Evolutionary conservation across 305 asterid genomes (phyloP), one percentile per base, ranked within the genome.

Genomic region (Solanum aculeatissimum): DNA sequence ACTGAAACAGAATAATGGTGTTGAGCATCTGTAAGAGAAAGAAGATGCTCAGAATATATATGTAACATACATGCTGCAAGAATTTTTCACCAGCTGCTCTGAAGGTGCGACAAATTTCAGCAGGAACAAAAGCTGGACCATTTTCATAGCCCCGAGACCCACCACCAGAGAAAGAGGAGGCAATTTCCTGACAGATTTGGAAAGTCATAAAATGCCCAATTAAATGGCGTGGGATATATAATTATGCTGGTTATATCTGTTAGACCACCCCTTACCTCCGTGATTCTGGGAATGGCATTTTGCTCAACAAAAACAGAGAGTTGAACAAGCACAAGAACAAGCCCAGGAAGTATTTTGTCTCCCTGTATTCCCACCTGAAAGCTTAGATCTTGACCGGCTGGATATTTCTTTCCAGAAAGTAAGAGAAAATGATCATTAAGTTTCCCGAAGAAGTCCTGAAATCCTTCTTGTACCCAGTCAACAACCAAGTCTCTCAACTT

Each of bases 401-500:
- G 53, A 85, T 85, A 84, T 86, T 87, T 92, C 92, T 93, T 94
- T 85, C 98, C 97, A 6, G 92, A 94, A 70, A 95, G 93, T 87
- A 91, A 66, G 90, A 89, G 91, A 90, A 96, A 96, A 84, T 91
- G 89, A 70, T 85, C 89, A 82, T 91, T 86, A 83, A 96, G 98
- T 87, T 91, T 93, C 86, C 86, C 83, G 90, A 96, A 95, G 91
- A 96, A 95, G 88, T 92, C 91, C 89, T 92, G 99, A 92, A 95
- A 94, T 75, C 98, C 99, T 92, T 95, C 96, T 89, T 90, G 98
- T 84, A 96, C 94, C 97, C 98, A 93, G 87, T 89, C 93, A 78
- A 91, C 74, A 60, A 89, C 91, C 60, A 83, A 87, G 82, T 90
- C 95, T 91, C 94, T 91, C 95, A 96, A 89, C 88, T 91, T 92